A percentile compares a stretch with the other conserved stretches of the same genome.
These are phyloP conservation scores for Niveomyces coronatus DNA, from an alignment of 2,329 filamentous ascomycete species.

Conservation along the genomic window DNA sequence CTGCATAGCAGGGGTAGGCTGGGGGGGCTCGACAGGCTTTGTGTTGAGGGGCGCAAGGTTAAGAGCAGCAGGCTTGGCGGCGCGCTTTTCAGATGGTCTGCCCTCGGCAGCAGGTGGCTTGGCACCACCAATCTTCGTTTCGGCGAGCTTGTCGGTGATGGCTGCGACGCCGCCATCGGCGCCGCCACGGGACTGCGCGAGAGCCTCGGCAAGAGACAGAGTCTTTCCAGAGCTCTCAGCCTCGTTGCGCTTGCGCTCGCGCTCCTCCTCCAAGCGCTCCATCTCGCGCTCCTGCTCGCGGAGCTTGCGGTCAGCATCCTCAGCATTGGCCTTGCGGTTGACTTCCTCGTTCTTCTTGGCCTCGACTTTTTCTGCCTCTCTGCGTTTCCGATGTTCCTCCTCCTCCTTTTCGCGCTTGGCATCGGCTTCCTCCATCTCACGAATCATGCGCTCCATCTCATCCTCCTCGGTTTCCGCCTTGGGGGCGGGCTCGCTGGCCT, in stretches of 20 bases:
- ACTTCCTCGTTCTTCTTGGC: conserved; percentile 42
- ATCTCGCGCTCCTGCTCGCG: conserved; percentile 63
- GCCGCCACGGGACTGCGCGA: conserved; percentile 32
- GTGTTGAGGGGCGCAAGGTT: conserved; percentile 76
- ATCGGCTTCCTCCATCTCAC: conserved; percentile 51
- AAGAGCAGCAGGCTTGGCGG: conserved; percentile 70
- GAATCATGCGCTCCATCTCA: conserved; percentile 48
- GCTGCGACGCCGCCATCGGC: conserved; percentile 29
- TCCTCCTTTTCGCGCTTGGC: conserved; percentile 38
- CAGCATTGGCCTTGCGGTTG: conserved; percentile 33
- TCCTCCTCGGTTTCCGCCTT: conserved; percentile 37
- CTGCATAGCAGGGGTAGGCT: conserved; percentile 89
- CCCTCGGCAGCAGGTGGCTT: conserved; percentile 38
- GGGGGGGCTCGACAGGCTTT: conserved; percentile 78
- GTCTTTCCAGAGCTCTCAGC: conserved; percentile 39
- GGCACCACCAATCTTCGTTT: conserved; percentile 36
- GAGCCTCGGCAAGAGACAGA: conserved; percentile 40
- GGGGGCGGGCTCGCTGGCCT: conserved; percentile 20
- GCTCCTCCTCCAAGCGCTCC: conserved; percentile 63
- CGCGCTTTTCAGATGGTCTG: conserved; percentile 48
- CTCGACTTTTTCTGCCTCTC: conserved; percentile 32
- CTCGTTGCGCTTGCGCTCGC: conserved; percentile 44
- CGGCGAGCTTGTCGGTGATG: conserved; percentile 39
- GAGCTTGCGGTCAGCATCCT: conserved; percentile 54
- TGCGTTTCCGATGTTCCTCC: conserved; percentile 36